Percentiles rank a stretch among this genome's conserved stretches.
Conservation (phyloP, 2,329 filamentous ascomycete species). For the Celoporthe dispersa region DNA sequence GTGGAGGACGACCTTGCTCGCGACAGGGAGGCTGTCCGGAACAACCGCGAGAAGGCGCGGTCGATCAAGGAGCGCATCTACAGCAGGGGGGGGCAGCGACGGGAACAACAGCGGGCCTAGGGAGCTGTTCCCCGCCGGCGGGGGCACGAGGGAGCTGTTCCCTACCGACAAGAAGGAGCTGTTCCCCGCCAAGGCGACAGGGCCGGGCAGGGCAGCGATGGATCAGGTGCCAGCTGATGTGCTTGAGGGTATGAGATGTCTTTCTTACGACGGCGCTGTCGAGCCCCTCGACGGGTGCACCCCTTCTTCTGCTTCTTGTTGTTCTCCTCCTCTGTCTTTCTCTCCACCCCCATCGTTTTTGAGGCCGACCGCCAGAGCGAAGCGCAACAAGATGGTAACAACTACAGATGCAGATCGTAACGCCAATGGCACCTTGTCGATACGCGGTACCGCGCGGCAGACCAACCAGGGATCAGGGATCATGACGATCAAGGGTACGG, state of each 20-base stretch:
- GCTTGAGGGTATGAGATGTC: slow-evolving; percentile 41
- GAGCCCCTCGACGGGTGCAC: slow-evolving; percentile 17
- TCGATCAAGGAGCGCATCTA: slow-evolving; percentile 48
- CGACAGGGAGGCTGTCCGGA: slow-evolving; percentile 37
- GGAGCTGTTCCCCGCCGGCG: slow-evolving; percentile 55
- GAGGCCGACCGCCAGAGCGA: neutral
- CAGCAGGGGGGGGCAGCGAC: slow-evolving; percentile 44
- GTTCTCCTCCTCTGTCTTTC: neutral
- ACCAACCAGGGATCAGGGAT: slow-evolving; percentile 44
- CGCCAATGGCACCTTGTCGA: slow-evolving; percentile 38
- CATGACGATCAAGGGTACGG: slow-evolving; percentile 69
- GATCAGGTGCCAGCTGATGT: slow-evolving; percentile 40
- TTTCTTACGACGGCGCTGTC: slow-evolving; percentile 29
- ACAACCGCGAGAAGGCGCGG: slow-evolving; percentile 50
- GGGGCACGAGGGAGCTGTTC: slow-evolving; percentile 65
- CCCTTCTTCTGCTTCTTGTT: slow-evolving; percentile 5
- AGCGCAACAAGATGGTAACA: slow-evolving; percentile 20
- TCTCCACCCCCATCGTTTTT: neutral
- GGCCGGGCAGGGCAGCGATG: slow-evolving; percentile 38
- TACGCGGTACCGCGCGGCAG: slow-evolving; percentile 61
- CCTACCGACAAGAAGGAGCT: slow-evolving; percentile 57
- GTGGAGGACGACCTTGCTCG: slow-evolving; percentile 38
- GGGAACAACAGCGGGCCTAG: slow-evolving; percentile 38
- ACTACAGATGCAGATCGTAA: slow-evolving; percentile 20
- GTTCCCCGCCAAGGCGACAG: slow-evolving; percentile 53